Percentiles rank a stretch among this genome's conserved stretches.
phyloP scores from a whole-genome alignment of 2,329 filamentous ascomycete genomes.

The Diaporthe amygdali region DNA sequence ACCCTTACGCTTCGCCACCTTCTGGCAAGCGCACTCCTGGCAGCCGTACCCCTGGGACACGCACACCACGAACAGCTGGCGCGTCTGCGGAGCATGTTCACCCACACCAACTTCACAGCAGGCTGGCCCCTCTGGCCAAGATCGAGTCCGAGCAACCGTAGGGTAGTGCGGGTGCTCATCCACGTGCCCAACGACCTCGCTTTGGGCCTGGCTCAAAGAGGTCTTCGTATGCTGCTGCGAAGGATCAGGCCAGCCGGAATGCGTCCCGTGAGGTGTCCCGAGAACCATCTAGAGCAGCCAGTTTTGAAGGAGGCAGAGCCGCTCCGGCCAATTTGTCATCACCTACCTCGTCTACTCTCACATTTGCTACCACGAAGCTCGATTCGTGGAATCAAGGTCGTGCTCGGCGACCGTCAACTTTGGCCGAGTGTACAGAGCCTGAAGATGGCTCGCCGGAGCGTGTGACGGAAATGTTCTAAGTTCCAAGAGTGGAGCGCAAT shows the following conservation, averaged over 20 bases:
- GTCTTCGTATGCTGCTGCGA: background rate
- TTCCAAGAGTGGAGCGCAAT: background rate
- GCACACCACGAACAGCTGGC: background rate
- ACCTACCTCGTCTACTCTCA: background rate
- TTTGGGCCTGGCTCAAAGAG: background rate
- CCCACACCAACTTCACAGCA: constrained; percentile 19
- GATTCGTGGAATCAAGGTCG: background rate
- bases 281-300: background rate
- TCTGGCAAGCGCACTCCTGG: background rate
- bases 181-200: background rate
- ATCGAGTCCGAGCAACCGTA: constrained; percentile 24
- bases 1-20: background rate
- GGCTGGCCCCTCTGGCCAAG: constrained; percentile 18
- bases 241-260: background rate
- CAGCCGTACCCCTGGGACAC: background rate
- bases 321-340: background rate
- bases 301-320: background rate
- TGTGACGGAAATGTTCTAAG: too few species aligned
- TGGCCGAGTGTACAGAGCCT: background rate
- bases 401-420: background rate
- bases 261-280: background rate
- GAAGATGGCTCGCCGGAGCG: background rate
- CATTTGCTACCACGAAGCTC: background rate
- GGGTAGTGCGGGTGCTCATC: background rate
- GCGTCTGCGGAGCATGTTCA: constrained; percentile 5